Conservation (phyloP, 2,329 filamentous ascomycete species). For the Microdochium trichocladiopsis region DNA sequence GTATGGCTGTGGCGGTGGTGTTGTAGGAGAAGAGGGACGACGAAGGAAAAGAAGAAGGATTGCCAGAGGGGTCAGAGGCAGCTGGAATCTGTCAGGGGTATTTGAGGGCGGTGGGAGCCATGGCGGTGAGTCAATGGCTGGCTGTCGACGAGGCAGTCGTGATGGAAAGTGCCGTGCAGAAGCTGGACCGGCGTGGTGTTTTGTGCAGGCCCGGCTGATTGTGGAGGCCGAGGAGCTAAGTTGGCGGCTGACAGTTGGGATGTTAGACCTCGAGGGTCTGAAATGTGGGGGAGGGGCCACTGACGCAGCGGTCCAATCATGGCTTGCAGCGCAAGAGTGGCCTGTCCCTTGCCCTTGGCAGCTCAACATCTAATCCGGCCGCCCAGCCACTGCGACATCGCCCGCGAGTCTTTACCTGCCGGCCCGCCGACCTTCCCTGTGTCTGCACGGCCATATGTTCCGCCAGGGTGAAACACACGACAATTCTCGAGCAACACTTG, state of each 20-base stretch:
- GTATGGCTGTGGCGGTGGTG: not conserved
- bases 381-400: no score
- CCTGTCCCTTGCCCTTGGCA: no score
- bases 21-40: not conserved
- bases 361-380: no score
- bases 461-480: no score
- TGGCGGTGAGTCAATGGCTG: conserved; percentile 16
- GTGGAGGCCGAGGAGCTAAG: not conserved
- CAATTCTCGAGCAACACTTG: no score
- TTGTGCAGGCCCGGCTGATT: not conserved
- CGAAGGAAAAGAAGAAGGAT: no score
- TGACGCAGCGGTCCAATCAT: not conserved
- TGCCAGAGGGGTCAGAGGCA: no score
- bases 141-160: conserved; percentile 2
- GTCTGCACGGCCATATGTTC: no score
- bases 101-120: conserved; percentile 15
- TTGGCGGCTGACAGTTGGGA: not conserved
- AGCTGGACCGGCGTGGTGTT: not conserved
- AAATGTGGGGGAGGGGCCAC: not conserved
- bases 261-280: not conserved
- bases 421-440: no score
- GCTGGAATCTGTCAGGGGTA: not conserved
- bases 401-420: no score
- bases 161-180: conserved; percentile 1
- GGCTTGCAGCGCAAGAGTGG: no score